Base-by-base conservation (phyloP, 1,284 basidiomycete genomes). In the Coriolopsis trogii region DNA sequence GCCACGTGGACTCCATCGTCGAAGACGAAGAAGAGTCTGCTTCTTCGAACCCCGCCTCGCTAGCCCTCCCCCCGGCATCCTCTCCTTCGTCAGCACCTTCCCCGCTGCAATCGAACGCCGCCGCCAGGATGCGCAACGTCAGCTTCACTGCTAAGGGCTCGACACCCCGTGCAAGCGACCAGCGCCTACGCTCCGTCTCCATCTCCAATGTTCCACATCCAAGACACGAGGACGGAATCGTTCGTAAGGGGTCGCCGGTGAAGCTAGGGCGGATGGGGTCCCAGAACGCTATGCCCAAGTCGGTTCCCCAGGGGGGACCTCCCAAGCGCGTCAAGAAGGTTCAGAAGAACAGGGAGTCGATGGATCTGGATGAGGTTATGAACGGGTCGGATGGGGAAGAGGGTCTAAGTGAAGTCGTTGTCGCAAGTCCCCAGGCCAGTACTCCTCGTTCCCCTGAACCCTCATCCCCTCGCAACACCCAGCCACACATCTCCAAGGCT, bases 341-440 rank as follows among this genome's bases (percentile, higher is more conserved):
- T 31, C 78, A 76, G 49, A 75, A 73, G 39, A 82, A 83, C 59
- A 73, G 78, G 33, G 89, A 89, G 64, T 87, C 85, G 9, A 63
- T 90, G 55, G 84, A 89, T 64, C 62, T 89, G 55, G 89, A 91
- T 62, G 87, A 89, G 53, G 69, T 89, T 31, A 84, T 89, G 82
- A 80, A 74, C 37, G 82, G 77, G 37, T 85, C 80, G 13, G 87
- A 85, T 57, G 81, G 81, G 23, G 84, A 85, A 18, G 73, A 73
- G 13, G 67, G 64, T 23, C 61, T 30, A 34, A 49, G 28, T 6
- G 51, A 30, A 18, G 50, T 6, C n/a, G 33, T 16, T 9, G 20
- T 18, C 9, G 20, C 25, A 41, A 31, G 30, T 44, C 42, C 42
- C 10, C 12, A n/a, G 18, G 28, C 28, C 8, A 33, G 12, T 44